Percentiles rank a stretch among this genome's conserved stretches.
Evolutionary conservation across 2,329 filamentous ascomycete genomes (phyloP).

Genomic region (Microsporum canis): DNA sequence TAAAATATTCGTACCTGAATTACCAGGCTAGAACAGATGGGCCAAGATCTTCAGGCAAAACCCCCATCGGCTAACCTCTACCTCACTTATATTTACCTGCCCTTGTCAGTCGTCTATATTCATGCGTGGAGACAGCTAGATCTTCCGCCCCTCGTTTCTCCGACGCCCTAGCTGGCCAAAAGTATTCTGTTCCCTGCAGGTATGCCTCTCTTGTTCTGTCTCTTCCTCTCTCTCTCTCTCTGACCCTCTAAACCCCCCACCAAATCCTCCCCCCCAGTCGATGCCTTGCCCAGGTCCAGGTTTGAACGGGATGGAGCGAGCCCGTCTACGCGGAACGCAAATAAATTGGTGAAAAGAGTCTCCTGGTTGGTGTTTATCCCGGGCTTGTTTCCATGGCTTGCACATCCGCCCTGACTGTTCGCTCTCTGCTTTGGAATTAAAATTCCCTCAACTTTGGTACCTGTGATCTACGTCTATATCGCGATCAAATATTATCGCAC

Average conservation of each 20-base stretch:
- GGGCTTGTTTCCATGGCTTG: neutral
- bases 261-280: neutral
- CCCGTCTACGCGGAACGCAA: conserved; percentile 3
- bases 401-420: neutral
- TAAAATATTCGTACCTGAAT: conserved; percentile 4
- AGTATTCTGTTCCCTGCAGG: neutral
- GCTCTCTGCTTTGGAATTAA: neutral
- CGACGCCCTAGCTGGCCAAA: neutral
- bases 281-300: neutral
- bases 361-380: neutral
- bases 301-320: neutral
- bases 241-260: neutral
- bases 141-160: neutral
- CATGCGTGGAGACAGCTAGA: neutral
- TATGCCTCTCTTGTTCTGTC: neutral
- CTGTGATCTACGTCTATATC: neutral
- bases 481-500: neutral
- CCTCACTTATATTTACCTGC: neutral
- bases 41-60: neutral
- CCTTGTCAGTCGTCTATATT: neutral
- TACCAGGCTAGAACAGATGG: neutral
- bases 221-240: neutral
- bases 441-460: neutral
- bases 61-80: neutral
- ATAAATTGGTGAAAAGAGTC: neutral